These are phyloP conservation scores for Scalesia atractyloides DNA, from an alignment of 129 eudicot species.

Conservation along the genomic window DNA sequence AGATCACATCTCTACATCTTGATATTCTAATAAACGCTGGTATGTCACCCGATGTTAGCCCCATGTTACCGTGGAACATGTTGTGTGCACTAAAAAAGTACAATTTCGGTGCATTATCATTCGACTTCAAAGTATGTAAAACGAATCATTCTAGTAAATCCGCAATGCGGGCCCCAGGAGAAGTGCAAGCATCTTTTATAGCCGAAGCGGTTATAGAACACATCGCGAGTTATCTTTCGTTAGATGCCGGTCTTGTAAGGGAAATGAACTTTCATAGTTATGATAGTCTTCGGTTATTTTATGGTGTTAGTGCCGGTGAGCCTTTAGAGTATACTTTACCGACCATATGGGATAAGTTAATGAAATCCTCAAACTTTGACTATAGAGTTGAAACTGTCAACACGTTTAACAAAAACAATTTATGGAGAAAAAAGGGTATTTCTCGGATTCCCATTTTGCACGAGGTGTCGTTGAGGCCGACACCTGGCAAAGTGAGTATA, in stretches of 20 bases:
- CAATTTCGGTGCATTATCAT: slow-evolving; percentile 87
- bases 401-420: slow-evolving; percentile 48
- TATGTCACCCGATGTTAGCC: slow-evolving; percentile 66
- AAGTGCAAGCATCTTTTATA: slow-evolving; percentile 78
- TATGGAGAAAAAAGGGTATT: slow-evolving; percentile 77
- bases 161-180: slow-evolving; percentile 95
- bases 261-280: slow-evolving; percentile 63
- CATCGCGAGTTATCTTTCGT: slow-evolving; percentile 58
- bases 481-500: slow-evolving; percentile 90
- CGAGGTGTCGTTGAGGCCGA: slow-evolving; percentile 49
- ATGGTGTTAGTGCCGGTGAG: slow-evolving; percentile 55
- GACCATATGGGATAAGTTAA: slow-evolving; percentile 65
- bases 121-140: slow-evolving; percentile 76
- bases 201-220: slow-evolving; percentile 88
- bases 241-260: slow-evolving; percentile 71
- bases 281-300: slow-evolving; percentile 62
- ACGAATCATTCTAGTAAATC: slow-evolving; percentile 82
- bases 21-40: slow-evolving; percentile 73
- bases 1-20: slow-evolving; percentile 76
- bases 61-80: slow-evolving; percentile 59
- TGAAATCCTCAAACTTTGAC: slow-evolving; percentile 46
- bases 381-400: slow-evolving; percentile 45
- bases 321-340: slow-evolving; percentile 74
- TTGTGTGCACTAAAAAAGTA: slow-evolving; percentile 68
- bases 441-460: slow-evolving; percentile 79